Evolutionary conservation across 202 grass and related monocot species (phyloP).

Genomic region (Brachypodium distachyon): DNA sequence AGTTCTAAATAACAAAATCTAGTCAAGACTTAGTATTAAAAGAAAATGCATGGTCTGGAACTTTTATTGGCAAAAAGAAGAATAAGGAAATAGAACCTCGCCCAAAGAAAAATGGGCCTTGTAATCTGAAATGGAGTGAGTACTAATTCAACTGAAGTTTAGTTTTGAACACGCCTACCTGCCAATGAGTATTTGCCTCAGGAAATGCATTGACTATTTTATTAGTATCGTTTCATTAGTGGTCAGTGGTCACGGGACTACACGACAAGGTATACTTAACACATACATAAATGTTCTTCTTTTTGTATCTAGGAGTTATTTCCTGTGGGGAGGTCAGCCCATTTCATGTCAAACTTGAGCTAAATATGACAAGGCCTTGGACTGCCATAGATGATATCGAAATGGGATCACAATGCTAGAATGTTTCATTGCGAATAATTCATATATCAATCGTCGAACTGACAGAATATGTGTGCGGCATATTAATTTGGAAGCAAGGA

Average conservation of each 20-base stretch:
- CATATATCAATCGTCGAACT: no score
- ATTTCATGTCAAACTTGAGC: conserved; percentile 1
- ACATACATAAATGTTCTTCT: neutral
- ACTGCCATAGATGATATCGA: no score
- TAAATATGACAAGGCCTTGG: no score
- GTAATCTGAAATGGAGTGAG: no score
- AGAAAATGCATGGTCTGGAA: neutral
- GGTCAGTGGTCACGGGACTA: neutral
- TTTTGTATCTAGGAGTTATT: neutral
- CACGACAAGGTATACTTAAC: neutral
- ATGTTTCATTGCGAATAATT: no score
- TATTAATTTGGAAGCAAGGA: no score
- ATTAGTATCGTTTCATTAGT: neutral
- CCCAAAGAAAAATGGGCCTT: no score
- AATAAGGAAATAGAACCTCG: neutral
- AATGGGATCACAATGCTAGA: no score
- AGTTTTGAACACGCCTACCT: neutral
- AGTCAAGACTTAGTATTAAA: neutral
- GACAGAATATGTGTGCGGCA: no score
- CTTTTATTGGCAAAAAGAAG: neutral
- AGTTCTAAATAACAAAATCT: neutral
- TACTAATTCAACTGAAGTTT: neutral
- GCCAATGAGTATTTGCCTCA: neutral
- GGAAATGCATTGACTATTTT: neutral
- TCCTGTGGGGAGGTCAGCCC: neutral